phyloP scores from a whole-genome alignment of 257 asterid species.

The Ilex asprella region DNA sequence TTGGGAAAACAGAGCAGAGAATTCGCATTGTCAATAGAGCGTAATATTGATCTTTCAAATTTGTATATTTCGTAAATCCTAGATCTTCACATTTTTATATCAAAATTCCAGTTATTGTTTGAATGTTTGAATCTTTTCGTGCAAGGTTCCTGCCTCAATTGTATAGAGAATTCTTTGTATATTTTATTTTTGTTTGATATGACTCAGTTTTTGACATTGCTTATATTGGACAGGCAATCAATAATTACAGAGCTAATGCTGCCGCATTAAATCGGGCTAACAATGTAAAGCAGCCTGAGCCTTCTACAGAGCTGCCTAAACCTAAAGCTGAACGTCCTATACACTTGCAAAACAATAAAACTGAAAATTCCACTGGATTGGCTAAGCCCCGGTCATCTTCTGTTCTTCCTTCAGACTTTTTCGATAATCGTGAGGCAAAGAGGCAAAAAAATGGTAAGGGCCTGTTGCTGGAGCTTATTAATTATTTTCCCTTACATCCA shows the following conservation, averaged over 20 bases:
- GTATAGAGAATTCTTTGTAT: background rate
- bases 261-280: constrained; percentile 44
- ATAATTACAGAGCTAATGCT: constrained; percentile 65
- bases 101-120: too few species aligned
- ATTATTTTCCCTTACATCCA: background rate
- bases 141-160: too few species aligned
- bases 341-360: constrained; percentile 27
- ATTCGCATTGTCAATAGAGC: too few species aligned
- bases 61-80: too few species aligned
- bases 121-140: too few species aligned
- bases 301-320: constrained; percentile 44
- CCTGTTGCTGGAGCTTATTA: constrained; percentile 9
- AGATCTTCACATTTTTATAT: too few species aligned
- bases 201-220: constrained; percentile 5
- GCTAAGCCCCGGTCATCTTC: constrained; percentile 39
- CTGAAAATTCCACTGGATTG: constrained; percentile 38
- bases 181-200: constrained; percentile 6
- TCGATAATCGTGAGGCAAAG: constrained; percentile 58
- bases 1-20: too few species aligned
- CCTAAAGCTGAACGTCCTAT: constrained; percentile 32
- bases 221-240: constrained; percentile 54
- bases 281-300: constrained; percentile 21
- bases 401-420: constrained; percentile 66
- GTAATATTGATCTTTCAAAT: too few species aligned
- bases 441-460: constrained; percentile 63